Conservation (phyloP, 768 basidiomycete genomes). For the Pulveroboletus sp. region DNA sequence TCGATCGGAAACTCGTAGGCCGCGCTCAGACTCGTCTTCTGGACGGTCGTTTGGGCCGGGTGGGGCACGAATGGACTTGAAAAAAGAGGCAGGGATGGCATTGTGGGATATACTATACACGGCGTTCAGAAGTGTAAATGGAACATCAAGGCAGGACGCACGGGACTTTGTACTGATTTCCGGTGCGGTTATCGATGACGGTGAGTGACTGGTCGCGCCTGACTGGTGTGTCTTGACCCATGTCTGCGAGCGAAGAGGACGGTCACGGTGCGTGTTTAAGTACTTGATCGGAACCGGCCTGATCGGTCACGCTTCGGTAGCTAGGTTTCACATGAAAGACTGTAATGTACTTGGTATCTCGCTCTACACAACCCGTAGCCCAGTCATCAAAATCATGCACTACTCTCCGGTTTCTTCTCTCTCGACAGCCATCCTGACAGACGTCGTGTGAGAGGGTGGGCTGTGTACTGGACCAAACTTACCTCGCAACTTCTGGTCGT, state of each 20-base stretch:
- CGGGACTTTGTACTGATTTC: slow-evolving; percentile 73
- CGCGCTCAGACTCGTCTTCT: slow-evolving; percentile 83
- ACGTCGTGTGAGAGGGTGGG: slow-evolving; percentile 3
- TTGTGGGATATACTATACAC: slow-evolving; percentile 70
- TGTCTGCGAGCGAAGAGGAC: background rate
- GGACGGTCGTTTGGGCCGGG: slow-evolving; percentile 57
- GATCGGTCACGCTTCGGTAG: background rate
- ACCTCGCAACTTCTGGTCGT: slow-evolving; percentile 79
- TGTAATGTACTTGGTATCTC: slow-evolving; percentile 19
- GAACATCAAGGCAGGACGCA: slow-evolving; percentile 36
- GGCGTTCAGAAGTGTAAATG: background rate
- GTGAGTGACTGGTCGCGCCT: slow-evolving; percentile 44
- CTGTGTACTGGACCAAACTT: background rate
- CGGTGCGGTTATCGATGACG: slow-evolving; percentile 83
- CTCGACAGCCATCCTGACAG: slow-evolving; percentile 31
- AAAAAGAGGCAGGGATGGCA: slow-evolving; percentile 73
- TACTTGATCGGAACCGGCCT: background rate
- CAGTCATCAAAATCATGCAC: slow-evolving; percentile 2
- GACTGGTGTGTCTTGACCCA: slow-evolving; percentile 26
- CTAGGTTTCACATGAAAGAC: slow-evolving; percentile 12
- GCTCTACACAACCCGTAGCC: slow-evolving; percentile 1
- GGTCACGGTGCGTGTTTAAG: background rate
- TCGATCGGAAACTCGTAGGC: slow-evolving; percentile 74
- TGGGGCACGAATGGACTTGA: slow-evolving; percentile 72
- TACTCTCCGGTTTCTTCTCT: slow-evolving; percentile 24